phyloP scores from a whole-genome alignment of 1,139 yeast species.

The Debaryomyces coudertii region DNA sequence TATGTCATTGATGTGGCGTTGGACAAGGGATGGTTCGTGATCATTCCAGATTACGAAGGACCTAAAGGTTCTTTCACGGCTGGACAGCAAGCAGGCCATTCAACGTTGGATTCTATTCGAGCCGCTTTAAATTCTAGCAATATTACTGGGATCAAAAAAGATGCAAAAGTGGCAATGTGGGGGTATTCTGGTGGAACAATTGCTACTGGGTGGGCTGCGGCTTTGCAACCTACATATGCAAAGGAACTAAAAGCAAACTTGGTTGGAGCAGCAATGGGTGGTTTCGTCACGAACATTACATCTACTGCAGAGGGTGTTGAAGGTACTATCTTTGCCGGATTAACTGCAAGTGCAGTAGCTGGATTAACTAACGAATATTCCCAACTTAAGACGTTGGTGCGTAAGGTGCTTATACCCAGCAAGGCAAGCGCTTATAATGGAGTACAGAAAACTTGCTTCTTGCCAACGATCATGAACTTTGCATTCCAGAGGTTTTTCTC shows the following conservation, averaged over 20 bases:
- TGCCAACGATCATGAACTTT: constrained; percentile 16
- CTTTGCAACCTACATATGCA: constrained; percentile 35
- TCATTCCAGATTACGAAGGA: constrained; percentile 40
- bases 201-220: constrained; percentile 39
- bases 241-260: constrained; percentile 29
- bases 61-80: constrained; percentile 31
- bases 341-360: constrained; percentile 26
- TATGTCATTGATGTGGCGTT: constrained; percentile 27
- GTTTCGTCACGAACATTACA: constrained; percentile 30
- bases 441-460: constrained; percentile 21
- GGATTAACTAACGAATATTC: constrained; percentile 36
- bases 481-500: constrained; percentile 18
- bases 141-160: constrained; percentile 25
- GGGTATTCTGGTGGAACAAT: constrained; percentile 44
- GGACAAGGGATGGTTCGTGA: constrained; percentile 35
- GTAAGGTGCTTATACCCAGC: constrained; percentile 13
- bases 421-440: constrained; percentile 10
- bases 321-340: constrained; percentile 27
- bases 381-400: constrained; percentile 14
- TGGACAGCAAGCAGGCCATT: constrained; percentile 32
- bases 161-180: constrained; percentile 32
- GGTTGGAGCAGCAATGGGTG: constrained; percentile 40
- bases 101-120: constrained; percentile 31
- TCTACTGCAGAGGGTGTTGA: constrained; percentile 23
- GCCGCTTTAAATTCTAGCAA: constrained; percentile 26